Base-by-base conservation (phyloP, 441 rosid genomes). In the Pelargonium fulgidum region DNA sequence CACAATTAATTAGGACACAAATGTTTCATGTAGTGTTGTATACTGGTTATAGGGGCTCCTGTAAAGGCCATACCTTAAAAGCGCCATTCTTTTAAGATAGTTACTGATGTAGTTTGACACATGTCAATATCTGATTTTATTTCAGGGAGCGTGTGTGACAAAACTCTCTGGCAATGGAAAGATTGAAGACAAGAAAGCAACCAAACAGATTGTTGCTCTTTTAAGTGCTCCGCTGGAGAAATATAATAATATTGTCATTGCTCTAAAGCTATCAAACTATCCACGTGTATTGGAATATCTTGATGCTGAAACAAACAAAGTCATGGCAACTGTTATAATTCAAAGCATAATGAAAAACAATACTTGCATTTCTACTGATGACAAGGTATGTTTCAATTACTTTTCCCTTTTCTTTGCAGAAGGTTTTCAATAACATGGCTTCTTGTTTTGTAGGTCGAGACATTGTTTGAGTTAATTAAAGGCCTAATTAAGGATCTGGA, bases 151-250 rank as follows among this genome's bases (percentile, higher is more conserved):
- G 77, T 94, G 99, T 78, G 85, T 89, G 66, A 90, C 81, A 79
- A 90, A 87, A 85, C 87, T 94, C 64, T 78, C 92, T 24, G 76
- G 84, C 58, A 82, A 78, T 78, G 96, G 94, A 74, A 94, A 86
- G 89, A 77, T 89, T 79, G 84, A 90, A 70, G 99, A 90, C 80
- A 85, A 74, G 75, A 88, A 80, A 82, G 93, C 98, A 22, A 87
- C 96, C 19, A 94, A 90, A 82, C 98, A 92, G 85, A 86, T 90
- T 76, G 97, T 94, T 76, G 83, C 98, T 14, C 94, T 94, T 75
- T 89, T 92, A 79, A 94, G 97, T 86, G 94, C 98, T 75, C 99
- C 99, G 41, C 74, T 94, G 56, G 99, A 94, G 83, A 94, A 94
- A 78, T 94, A 94, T 72, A 94, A 92, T 76, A 89, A 90, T 79